Percentiles rank a stretch among this genome's conserved stretches.
These are phyloP conservation scores for Arthrobotrys pseudoclavata DNA, from an alignment of 2,329 filamentous ascomycete genomes.

Conservation along the genomic window DNA sequence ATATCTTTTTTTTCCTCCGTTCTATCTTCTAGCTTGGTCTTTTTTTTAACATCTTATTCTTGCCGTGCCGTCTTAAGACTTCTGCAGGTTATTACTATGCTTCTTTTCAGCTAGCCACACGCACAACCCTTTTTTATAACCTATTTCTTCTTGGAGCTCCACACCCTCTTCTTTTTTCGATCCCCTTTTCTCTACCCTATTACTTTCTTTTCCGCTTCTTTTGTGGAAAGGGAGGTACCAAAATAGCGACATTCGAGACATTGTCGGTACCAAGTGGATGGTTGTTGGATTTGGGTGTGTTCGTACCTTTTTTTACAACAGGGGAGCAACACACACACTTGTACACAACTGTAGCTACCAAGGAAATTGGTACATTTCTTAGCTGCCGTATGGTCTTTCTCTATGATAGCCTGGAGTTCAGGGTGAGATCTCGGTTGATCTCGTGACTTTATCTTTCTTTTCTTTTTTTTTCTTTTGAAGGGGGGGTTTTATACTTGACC, in stretches of 20 bases:
- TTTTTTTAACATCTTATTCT: constrained; percentile 1
- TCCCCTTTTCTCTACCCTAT: not conserved
- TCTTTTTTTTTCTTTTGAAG: not conserved
- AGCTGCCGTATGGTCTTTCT: not conserved
- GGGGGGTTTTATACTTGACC: not conserved
- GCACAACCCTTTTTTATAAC: not conserved
- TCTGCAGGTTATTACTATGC: constrained; percentile 9
- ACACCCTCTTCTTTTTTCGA: constrained; percentile 1
- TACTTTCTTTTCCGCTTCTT: not conserved
- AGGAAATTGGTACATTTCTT: not conserved
- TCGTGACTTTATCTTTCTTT: not conserved
- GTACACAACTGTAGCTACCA: not conserved
- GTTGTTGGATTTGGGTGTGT: constrained; percentile 52
- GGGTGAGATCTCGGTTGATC: not conserved
- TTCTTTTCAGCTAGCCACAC: constrained; percentile 19
- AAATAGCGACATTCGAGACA: constrained; percentile 59
- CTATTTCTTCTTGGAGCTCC: constrained; percentile 7
- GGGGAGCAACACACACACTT: constrained; percentile 32
- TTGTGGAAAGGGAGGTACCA: constrained; percentile 2
- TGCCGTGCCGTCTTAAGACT: constrained; percentile 29
- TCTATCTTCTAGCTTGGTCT: not conserved
- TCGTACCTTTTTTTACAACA: constrained; percentile 25
- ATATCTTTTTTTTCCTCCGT: constrained; percentile 5
- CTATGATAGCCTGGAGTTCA: not conserved
- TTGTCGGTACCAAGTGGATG: constrained; percentile 42